Evolutionary conservation across 495 filamentous ascomycete genomes (phyloP), one percentile per base, ranked within the genome.

Genomic region (Parathielavia appendiculata): DNA sequence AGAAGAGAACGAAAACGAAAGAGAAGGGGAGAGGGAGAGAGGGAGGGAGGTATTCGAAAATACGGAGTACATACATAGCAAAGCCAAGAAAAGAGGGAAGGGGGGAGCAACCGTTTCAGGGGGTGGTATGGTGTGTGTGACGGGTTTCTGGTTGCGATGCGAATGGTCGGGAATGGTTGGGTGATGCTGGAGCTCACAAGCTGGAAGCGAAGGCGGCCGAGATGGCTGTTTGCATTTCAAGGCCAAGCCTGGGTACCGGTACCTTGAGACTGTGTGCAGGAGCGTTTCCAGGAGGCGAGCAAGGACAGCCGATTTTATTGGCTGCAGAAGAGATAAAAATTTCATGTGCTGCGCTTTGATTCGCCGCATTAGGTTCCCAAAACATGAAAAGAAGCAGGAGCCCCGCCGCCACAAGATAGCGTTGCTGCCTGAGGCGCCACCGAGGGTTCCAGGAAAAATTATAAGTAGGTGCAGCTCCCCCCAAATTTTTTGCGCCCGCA

Each of bases 401-500:
- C 66, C 57, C 65, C 65, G 62, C 65, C 66, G 64, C 65, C 65
- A 69, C 69, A 23, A 12, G 58, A 51, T 63, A 60, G 66, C 59
- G 63, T 69, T 32, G 63, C 47, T 63, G 71, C 71, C 71, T 73
- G 48, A 70, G 71, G 69, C 66, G 41, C 23, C 47, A 32, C 14
- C 41, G 49, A 40, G 52, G 45, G 49, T n/a, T 54, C 54, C 41
- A 46, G 45, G 47, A 14, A 76, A 73, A 75, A 77, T 71, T 79
- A 79, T 79, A 79, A 79, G 69, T 69, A 74, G 68, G 50, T 57
- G 58, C 13, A 20, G 69, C 71, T 71, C 74, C 76, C 76, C 67
- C 64, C 65, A 47, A 67, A 58, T 68, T 68, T 73, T 76, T 71
- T 66, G 67, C 69, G 69, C 66, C 69, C 70, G 44, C 67, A 71